phyloP scores from a whole-genome alignment of 495 filamentous ascomycete species.

The Hypoxylon intermedium region DNA sequence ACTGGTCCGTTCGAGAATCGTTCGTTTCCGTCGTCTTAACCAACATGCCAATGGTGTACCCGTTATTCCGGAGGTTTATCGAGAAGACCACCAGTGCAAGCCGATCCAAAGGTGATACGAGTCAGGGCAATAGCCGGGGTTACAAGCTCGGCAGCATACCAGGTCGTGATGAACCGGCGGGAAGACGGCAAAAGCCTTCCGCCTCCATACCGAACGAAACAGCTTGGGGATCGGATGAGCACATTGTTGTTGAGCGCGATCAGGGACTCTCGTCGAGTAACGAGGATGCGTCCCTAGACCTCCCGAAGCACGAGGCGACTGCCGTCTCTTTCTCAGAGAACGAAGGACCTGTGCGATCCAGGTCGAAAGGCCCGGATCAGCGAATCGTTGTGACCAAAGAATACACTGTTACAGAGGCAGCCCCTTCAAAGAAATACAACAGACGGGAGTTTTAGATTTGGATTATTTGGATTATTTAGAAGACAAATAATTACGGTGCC shows the following conservation, averaged over 20 bases:
- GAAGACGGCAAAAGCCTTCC: constrained; percentile 51
- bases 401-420: constrained; percentile 25
- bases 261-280: neutral
- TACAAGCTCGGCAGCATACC: constrained; percentile 35
- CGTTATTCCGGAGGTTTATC: constrained; percentile 46
- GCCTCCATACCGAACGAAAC: constrained; percentile 51
- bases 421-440: neutral
- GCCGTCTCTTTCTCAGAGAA: constrained; percentile 5
- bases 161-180: constrained; percentile 29
- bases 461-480: neutral
- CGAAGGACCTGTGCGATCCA: neutral
- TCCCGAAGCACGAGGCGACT: constrained; percentile 5
- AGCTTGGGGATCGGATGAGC: constrained; percentile 50
- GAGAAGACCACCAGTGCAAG: constrained; percentile 41
- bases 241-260: constrained; percentile 39
- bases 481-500: neutral
- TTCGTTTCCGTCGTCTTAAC: constrained; percentile 67
- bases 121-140: constrained; percentile 17
- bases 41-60: constrained; percentile 68
- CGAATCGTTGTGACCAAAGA: constrained; percentile 31
- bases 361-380: neutral
- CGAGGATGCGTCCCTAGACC: constrained; percentile 7
- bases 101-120: constrained; percentile 7
- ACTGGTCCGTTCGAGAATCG: constrained; percentile 69
- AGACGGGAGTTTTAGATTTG: neutral